Evolutionary conservation across 1,139 yeast species (phyloP), one percentile per base, ranked within the genome.

Genomic region (Pichia sorboxylosa): DNA sequence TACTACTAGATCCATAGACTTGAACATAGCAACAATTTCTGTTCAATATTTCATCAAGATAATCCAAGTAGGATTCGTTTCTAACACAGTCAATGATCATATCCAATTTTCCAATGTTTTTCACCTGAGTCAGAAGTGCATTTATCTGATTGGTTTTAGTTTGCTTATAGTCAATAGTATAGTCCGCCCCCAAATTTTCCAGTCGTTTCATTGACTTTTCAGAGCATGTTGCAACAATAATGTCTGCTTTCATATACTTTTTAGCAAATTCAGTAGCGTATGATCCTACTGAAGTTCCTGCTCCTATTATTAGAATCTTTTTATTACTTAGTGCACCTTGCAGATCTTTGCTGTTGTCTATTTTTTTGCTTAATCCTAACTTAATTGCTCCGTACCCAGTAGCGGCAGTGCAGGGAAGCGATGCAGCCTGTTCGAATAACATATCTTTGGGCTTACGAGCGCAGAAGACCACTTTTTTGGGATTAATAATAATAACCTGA

Each of bases 211-310:
- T 25, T 13, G 51, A 41, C 19, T 34, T 34, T 0, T 58, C 38
- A 5, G 71, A 64, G 41, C 72, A 65, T 4, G 67, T 58, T 14
- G 64, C 61, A 10, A 57, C 64, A 19, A 66, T 57, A 3, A 49
- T 49, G 21, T 38, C 51, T 3, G 69, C 65, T 4, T 64, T 56
- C 42, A 62, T 66, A 36, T 57, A 53, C 13, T 59, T 50, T 41
- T 69, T 73, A 20, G 76, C 65, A 21, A 80, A 47, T 48, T 77
- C 84, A 20, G 74, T 61, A 3, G 69, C 66, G 55, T 63, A 66
- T 39, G 72, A 54, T 1, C 90, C 93, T 6, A 79, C 80, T 10
- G 77, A 62, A 2, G 92, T 71, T 4, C 82, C 73, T 10, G 81
- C 93, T 26, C 94, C 94, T 37, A 78, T 60, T 24, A 82, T 61